Base-by-base conservation (phyloP, 495 filamentous ascomycete genomes). In the Letharia lupina region DNA sequence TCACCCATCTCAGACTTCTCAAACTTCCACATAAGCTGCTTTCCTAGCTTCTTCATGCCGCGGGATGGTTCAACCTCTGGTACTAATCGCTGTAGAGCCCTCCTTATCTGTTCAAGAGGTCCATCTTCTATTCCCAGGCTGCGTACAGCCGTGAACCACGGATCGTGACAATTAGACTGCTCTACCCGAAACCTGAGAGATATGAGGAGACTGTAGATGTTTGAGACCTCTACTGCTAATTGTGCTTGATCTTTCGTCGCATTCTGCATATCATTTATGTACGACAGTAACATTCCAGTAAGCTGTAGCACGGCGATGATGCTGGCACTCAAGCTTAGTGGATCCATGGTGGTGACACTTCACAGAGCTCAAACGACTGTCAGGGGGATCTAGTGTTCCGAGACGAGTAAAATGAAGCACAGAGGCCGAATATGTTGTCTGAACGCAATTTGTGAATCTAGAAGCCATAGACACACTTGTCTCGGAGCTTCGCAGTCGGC, bases 251-350 rank as follows among this genome's bases (percentile, higher is more conserved):
- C 59, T 18, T 45, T 41, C 23, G 59, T 61, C 0, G 23, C 40
- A 7, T 44, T 28, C 45, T 2, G 59, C 6, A 61, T 12, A 33
- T 31, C 39, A 23, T 44, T 61, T 12, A 44, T 12, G n/a, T 61
- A 45, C 1, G 59, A 61, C 8, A 73, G 35, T 9, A 71, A 63
- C 58, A 68, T 73, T 40, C 39, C 59, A 47, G 73, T 64, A 54
- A 73, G 64, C 52, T 76, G 62, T 15, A 76, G 61, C 56, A 76
- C 48, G 37, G 72, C 63, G 58, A 76, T 71, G 57, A 75, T 72
- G 65, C 73, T 72, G 41, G 73, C 73, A 41, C 39, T 63, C 18
- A 66, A n/a, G 28, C 67, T 64, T 5, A 70, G 28, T 6, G 64
- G 61, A 37, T 63, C 65, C 65, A 67, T 72, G 48, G 10, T 28